Percentiles rank a stretch among this genome's conserved stretches.
Evolutionary conservation across 441 rosid species (phyloP).

Genomic region (Kokia cookei): DNA sequence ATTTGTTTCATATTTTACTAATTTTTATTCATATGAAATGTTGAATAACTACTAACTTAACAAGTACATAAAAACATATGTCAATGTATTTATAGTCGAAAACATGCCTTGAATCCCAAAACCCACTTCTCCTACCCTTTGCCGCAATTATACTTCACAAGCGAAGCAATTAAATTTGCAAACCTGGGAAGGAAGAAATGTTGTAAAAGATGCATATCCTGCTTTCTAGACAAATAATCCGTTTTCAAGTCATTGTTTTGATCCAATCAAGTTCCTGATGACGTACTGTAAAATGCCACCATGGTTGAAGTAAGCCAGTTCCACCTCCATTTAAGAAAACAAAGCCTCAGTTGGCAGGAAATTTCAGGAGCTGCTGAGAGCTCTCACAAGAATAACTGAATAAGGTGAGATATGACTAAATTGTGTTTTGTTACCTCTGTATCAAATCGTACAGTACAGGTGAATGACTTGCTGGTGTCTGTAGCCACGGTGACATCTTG

Average conservation of each 20-base stretch:
- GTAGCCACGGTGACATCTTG: slow-evolving; percentile 71
- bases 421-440: slow-evolving; percentile 57
- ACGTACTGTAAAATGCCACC: slow-evolving; percentile 89
- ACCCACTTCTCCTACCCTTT: neutral
- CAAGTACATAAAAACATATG: neutral
- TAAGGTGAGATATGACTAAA: neutral
- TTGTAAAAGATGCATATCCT: neutral
- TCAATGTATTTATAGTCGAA: neutral
- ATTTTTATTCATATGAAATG: neutral
- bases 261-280: slow-evolving; percentile 69
- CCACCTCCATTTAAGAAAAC: slow-evolving; percentile 47
- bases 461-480: slow-evolving; percentile 71
- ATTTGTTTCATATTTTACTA: too few relatives aligned
- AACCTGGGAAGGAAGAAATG: neutral
- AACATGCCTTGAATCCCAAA: neutral
- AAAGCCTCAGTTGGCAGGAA: slow-evolving; percentile 1
- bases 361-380: neutral
- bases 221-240: neutral
- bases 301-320: slow-evolving; percentile 76
- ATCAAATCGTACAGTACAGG: slow-evolving; percentile 66
- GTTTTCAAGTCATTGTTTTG: slow-evolving; percentile 25
- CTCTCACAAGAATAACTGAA: neutral
- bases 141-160: neutral
- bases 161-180: neutral
- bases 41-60: neutral